These are phyloP conservation scores for Podaxis mareebaensis DNA, from an alignment of 768 basidiomycete genomes.

Conservation along the genomic window DNA sequence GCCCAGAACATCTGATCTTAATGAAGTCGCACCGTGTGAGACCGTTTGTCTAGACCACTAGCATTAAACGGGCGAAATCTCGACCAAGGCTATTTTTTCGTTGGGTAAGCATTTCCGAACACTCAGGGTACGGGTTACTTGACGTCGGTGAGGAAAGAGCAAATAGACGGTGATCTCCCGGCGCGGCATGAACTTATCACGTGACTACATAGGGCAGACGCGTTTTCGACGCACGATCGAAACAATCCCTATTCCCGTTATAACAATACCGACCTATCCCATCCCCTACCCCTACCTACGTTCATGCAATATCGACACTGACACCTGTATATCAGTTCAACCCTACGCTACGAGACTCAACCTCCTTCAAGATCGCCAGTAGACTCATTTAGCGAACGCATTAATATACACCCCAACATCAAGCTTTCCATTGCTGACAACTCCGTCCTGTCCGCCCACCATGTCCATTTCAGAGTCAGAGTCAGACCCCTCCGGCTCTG, in stretches of 20 bases:
- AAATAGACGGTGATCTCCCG: not conserved
- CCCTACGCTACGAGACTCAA: not conserved
- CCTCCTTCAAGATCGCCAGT: not conserved
- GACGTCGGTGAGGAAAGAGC: not conserved
- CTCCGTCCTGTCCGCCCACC: not conserved
- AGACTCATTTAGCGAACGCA: not conserved
- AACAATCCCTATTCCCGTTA: not conserved
- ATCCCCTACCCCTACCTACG: not conserved
- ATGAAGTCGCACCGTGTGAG: not conserved
- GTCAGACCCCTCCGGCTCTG: constrained; percentile 9
- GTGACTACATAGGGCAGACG: not conserved
- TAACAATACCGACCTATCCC: not conserved
- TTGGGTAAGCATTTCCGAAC: not conserved
- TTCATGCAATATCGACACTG: not conserved
- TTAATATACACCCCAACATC: not conserved
- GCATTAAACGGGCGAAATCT: not conserved
- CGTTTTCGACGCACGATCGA: not conserved
- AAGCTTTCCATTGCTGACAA: not conserved
- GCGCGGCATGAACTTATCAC: not conserved
- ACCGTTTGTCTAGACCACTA: not conserved
- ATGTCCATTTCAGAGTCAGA: constrained; percentile 19
- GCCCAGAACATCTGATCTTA: not conserved
- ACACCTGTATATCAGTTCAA: not conserved
- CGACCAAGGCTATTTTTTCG: not conserved
- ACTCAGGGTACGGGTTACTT: not conserved